Evolutionary conservation across 176 grass and related monocot species (phyloP), one percentile per base, ranked within the genome.

Genomic region (Juncus inflexus): DNA sequence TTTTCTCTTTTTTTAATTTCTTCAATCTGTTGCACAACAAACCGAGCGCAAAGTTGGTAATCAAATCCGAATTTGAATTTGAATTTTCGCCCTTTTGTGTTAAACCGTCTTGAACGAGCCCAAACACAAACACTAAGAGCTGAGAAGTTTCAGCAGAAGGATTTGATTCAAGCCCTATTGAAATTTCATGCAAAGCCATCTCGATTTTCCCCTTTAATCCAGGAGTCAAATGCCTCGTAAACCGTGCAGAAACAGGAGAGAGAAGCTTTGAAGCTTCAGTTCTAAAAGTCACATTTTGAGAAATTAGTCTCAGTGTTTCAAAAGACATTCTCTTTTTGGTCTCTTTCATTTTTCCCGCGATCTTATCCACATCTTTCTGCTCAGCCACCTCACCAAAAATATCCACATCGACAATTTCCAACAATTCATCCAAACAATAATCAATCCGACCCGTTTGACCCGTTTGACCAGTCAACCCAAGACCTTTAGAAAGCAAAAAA

Each of bases 271-370:
- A 62, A 42, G 80, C 81, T 81, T 91, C 79, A 61, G 88, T 91
- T 68, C 52, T 86, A 71, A 91, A 91, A 65, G 87, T 91, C 78
- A 97, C 69, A 52, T 74, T 69, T 68, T 89, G 77, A 77, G 82
- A 64, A 79, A 91, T 78, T 49, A 97, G 63, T 61, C 90, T 83
- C 64, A 97, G 77, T 70, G 87, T 86, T 42, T 97, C 87, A 77
- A 79, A 91, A 14, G 92, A 97, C 85, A 87, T 89, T 12, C 84
- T 91, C 74, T 91, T 97, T 73, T 84, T 91, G 35, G 92, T 91
- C 55, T 97, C 92, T 78, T 97, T 97, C 92, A 91, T 97, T 83
- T 97, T 97, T 42, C 82, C 83, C 40, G 92, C 92, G 64, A 97
- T 81, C 62, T 97, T 91, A 47, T 89, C 84, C 78, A 97, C 92